These are phyloP conservation scores for Silybum marianum DNA, from an alignment of 129 eudicot species.

Conservation along the genomic window DNA sequence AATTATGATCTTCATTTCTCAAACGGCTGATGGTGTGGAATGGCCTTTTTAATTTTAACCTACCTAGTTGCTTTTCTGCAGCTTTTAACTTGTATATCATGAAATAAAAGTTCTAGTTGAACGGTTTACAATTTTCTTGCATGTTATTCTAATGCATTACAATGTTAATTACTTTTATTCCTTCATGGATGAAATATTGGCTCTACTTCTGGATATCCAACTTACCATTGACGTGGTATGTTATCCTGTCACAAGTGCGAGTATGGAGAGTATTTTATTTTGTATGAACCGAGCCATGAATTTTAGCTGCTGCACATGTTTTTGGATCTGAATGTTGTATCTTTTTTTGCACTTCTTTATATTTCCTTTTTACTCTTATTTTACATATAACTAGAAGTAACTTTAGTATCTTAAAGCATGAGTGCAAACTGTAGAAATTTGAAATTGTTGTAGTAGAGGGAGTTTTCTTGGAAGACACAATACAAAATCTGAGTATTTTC, in stretches of 20 bases:
- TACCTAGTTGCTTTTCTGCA: not conserved
- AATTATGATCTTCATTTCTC: not conserved
- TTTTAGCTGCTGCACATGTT: not conserved
- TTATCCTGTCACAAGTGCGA: no score
- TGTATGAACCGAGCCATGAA: not conserved
- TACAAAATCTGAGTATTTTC: not conserved
- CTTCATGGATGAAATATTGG: not conserved
- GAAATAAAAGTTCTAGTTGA: not conserved
- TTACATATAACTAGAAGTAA: not conserved
- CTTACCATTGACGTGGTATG: no score
- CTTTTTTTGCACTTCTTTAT: not conserved
- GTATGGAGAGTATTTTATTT: no score
- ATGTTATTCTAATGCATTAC: not conserved
- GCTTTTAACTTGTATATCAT: not conserved
- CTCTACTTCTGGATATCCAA: not conserved
- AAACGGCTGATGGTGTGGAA: not conserved
- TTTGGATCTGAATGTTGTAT: not conserved
- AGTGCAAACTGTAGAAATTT: not conserved
- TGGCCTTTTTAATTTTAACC: not conserved
- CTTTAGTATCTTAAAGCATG: not conserved
- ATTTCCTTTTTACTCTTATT: not conserved
- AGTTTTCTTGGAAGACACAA: not conserved
- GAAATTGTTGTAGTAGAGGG: not conserved
- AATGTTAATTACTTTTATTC: not conserved
- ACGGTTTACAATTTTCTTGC: not conserved